Base-by-base conservation (phyloP, 192 early-diverging fungal species). In the Allomyces javanicus region DNA sequence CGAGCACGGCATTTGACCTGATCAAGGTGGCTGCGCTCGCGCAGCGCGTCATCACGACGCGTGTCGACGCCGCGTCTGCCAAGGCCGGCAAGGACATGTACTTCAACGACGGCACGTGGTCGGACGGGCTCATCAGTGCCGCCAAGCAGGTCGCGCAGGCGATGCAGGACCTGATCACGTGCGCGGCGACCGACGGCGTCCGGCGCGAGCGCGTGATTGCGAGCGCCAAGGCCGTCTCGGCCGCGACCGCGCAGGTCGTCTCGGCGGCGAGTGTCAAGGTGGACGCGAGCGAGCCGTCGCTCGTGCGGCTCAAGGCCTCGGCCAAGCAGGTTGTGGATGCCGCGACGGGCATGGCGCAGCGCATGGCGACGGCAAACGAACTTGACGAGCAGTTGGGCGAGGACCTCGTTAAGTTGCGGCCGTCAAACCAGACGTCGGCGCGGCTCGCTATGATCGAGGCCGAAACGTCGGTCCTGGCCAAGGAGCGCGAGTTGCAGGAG, bases 41-140 rank as follows among this genome's bases (percentile, higher is more conserved):
- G 1, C 81, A 84, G 67, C 71, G 81, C 26, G 82, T 83, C 62
- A 61, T 81, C 40, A 71, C 79, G 11, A 68, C 77, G 25, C 19
- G 63, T 63, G 61, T 58, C 50, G 69, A 26, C 24, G 65, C 64
- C 3, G 50, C 21, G 26, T 22, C 70, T 4, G 63, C 11, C 24
- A 24, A 24, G 55, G 27, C 43, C 11, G 69, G 63, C 22, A 43
- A 63, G 23, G 62, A 67, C 25, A 65, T 73, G 69, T 83, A 83
- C 71, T 80, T 76, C 62, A 71, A 69, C 19, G 81, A 83, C 65
- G 81, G 81, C 9, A 83, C 81, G n/a, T 83, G 81, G 81, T 79
- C 67, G 61, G 79, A 83, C 11, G 81, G 81, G 19, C 65, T 83
- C 21, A 79, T 83, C 17, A 76, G 75, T 44, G 76, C 81, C 45